A percentile compares a stretch with the other conserved stretches of the same genome.
These are phyloP conservation scores for Pisolithus tinctorius DNA, from an alignment of 768 basidiomycete species.

Conservation along the genomic window DNA sequence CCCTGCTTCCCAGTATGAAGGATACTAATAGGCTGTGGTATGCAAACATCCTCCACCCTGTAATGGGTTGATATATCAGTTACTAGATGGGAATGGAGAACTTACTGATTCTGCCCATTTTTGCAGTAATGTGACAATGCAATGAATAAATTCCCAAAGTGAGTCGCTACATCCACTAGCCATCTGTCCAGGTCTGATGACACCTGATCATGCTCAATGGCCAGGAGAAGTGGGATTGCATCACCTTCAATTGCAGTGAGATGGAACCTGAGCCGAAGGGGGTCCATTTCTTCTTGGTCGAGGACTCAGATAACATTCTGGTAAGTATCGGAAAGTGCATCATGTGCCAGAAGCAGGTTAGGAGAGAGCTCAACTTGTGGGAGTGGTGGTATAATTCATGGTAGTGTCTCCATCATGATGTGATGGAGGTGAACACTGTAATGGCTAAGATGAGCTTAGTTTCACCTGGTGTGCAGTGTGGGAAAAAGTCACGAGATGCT, in stretches of 20 bases:
- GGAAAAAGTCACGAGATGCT: too few relatives aligned
- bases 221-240: neutral
- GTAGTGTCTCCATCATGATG: too few relatives aligned
- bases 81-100: neutral
- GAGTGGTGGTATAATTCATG: too few relatives aligned
- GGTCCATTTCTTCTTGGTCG: too few relatives aligned
- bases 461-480: too few relatives aligned
- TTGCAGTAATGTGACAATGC: neutral
- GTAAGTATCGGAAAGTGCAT: too few relatives aligned
- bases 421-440: too few relatives aligned
- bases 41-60: neutral
- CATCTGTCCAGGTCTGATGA: neutral
- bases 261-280: neutral
- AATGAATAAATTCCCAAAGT: neutral
- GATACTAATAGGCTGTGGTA: slow-evolving; percentile 1
- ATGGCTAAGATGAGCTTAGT: too few relatives aligned
- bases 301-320: too few relatives aligned
- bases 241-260: neutral
- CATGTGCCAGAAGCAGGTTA: too few relatives aligned
- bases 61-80: neutral
- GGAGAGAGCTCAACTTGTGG: too few relatives aligned
- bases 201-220: neutral
- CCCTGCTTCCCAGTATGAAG: neutral
- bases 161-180: neutral
- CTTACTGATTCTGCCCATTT: neutral